Evolutionary conservation across 2,329 filamentous ascomycete genomes (phyloP).

Genomic region (Gaeumannomyces tritici): DNA sequence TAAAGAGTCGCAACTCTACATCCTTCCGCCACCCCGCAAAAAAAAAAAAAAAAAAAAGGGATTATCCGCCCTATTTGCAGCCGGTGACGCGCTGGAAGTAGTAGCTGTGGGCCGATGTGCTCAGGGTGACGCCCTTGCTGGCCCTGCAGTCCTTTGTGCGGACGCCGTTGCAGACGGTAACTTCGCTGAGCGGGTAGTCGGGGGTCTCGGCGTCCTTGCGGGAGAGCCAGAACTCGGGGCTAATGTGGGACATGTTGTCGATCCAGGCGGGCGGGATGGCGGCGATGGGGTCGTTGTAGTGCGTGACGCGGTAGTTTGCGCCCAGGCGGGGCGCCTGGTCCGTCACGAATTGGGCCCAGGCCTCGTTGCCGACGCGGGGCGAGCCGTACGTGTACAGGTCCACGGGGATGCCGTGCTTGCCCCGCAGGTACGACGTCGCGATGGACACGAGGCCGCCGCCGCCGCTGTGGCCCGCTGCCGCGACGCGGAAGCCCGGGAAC

Average conservation of each 20-base stretch:
- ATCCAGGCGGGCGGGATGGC: slow-evolving; percentile 52
- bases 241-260: slow-evolving; percentile 54
- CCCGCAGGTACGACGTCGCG: slow-evolving; percentile 45
- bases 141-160: slow-evolving; percentile 40
- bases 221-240: slow-evolving; percentile 60
- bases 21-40: too few relatives aligned
- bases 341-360: slow-evolving; percentile 43
- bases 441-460: slow-evolving; percentile 56
- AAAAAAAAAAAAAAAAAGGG: too few relatives aligned
- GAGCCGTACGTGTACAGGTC: slow-evolving; percentile 60
- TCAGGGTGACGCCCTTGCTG: slow-evolving; percentile 26
- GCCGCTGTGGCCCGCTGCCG: slow-evolving; percentile 61
- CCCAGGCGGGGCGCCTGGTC: slow-evolving; percentile 30
- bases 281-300: slow-evolving; percentile 57
- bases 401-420: slow-evolving; percentile 27
- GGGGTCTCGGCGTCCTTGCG: slow-evolving; percentile 20
- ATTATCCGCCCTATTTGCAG: too few relatives aligned
- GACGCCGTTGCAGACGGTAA: slow-evolving; percentile 38
- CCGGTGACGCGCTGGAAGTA: slow-evolving; percentile 37
- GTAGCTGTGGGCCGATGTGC: slow-evolving; percentile 33
- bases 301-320: slow-evolving; percentile 54
- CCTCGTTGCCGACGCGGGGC: slow-evolving; percentile 53
- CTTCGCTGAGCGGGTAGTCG: slow-evolving; percentile 26
- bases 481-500: slow-evolving; percentile 42
- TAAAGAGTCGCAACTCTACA: too few relatives aligned